A percentile compares a stretch with the other conserved stretches of the same genome.
phyloP scores from a whole-genome alignment of 129 eudicot genomes.

The Kitagawia praeruptora region DNA sequence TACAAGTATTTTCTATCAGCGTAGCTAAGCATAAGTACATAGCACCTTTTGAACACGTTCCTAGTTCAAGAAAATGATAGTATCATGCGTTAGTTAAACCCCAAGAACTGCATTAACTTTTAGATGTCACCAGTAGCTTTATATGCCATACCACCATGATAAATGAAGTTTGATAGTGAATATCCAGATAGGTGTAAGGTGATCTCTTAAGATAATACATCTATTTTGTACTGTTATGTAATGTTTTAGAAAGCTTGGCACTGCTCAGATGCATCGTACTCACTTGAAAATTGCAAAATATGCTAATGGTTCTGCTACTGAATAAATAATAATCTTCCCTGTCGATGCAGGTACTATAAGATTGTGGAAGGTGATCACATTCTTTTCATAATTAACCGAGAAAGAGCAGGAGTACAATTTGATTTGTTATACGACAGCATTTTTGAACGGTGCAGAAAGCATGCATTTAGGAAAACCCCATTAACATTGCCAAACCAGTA shows the following conservation, averaged over 20 bases:
- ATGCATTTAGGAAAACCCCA: slow-evolving; percentile 66
- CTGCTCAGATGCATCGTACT: background rate
- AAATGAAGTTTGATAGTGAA: background rate
- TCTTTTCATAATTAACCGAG: slow-evolving; percentile 84
- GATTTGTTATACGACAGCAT: slow-evolving; percentile 92
- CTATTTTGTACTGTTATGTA: background rate
- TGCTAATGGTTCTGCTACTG: background rate
- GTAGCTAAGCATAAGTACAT: background rate
- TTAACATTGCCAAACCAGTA: slow-evolving; percentile 70
- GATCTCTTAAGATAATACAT: background rate
- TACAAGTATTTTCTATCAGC: background rate
- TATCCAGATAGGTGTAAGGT: background rate
- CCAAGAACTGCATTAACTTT: no score
- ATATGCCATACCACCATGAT: background rate
- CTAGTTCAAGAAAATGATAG: background rate
- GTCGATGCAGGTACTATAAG: slow-evolving; percentile 76
- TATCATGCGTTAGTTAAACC: background rate
- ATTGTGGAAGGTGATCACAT: slow-evolving; percentile 90
- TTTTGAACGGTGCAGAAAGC: slow-evolving; percentile 91
- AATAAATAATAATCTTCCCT: background rate
- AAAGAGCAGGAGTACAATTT: slow-evolving; percentile 93
- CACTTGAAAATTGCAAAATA: background rate
- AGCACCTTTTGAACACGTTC: background rate
- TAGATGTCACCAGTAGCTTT: background rate
- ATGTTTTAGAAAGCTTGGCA: background rate